Evolutionary conservation across 2,329 filamentous ascomycete species (phyloP).

Genomic region (Fusarium brevicatenulatum): DNA sequence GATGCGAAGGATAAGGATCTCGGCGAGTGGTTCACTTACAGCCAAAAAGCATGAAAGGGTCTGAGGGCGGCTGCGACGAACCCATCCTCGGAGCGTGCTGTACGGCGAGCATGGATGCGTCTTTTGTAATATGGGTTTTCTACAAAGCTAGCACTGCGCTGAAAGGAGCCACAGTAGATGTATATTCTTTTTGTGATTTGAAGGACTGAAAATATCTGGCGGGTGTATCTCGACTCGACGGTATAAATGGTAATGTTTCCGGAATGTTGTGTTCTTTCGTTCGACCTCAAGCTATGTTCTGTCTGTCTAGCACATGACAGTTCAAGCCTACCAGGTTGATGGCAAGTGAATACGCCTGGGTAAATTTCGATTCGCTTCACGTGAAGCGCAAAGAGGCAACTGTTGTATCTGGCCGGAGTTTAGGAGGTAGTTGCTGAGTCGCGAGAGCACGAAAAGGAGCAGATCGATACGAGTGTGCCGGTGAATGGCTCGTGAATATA

Average conservation of each 20-base stretch:
- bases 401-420: background rate
- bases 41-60: constrained; percentile 71
- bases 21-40: constrained; percentile 61
- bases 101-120: constrained; percentile 67
- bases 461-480: constrained; percentile 7
- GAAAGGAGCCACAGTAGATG: constrained; percentile 8
- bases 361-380: background rate
- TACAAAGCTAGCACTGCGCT: constrained; percentile 12
- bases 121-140: constrained; percentile 34
- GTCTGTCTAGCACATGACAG: constrained; percentile 10
- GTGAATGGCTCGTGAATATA: constrained; percentile 14
- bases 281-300: background rate
- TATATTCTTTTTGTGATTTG: background rate
- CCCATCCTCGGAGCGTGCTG: constrained; percentile 66
- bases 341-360: background rate
- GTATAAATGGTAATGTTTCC: background rate
- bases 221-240: background rate
- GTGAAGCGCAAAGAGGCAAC: background rate
- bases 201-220: constrained; percentile 1
- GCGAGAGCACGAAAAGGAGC: constrained; percentile 1
- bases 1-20: background rate
- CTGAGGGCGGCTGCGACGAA: constrained; percentile 64
- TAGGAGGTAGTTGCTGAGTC: background rate
- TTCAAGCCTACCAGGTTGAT: background rate
- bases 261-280: constrained; percentile 1